Conservation (phyloP, 306 rosid species). For the Ceratonia siliqua region DNA sequence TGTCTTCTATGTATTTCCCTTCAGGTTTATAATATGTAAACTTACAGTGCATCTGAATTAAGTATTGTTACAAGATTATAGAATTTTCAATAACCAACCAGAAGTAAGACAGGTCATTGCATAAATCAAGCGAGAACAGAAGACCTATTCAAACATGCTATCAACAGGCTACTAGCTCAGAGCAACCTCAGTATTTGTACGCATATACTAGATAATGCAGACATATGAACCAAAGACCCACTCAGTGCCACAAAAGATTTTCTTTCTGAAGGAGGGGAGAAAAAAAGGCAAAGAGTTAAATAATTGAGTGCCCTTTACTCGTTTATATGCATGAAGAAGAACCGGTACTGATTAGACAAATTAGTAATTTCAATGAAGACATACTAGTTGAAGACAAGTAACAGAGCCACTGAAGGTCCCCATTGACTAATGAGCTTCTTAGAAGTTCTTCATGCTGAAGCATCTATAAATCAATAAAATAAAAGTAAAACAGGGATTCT, state of each 20-base stretch:
- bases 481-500: background rate
- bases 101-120: background rate
- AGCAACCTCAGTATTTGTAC: background rate
- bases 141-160: background rate
- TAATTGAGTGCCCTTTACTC: background rate
- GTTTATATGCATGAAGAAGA: conserved; percentile 4
- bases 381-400: conserved; percentile 89
- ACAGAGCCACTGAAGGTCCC: conserved; percentile 71
- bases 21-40: background rate
- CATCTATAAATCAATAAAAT: conserved; percentile 48
- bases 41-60: background rate
- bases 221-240: background rate
- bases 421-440: conserved; percentile 52
- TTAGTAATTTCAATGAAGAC: conserved; percentile 35
- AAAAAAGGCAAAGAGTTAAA: background rate
- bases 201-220: conserved; percentile 5
- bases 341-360: background rate
- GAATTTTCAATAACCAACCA: conserved; percentile 18
- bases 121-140: conserved; percentile 12
- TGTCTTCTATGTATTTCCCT: background rate
- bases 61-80: background rate
- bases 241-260: background rate
- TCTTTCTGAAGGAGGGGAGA: background rate
- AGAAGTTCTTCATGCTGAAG: conserved; percentile 69
- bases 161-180: background rate